Evolutionary conservation across 768 basidiomycete species (phyloP).

Genomic region (Russula olivacea): DNA sequence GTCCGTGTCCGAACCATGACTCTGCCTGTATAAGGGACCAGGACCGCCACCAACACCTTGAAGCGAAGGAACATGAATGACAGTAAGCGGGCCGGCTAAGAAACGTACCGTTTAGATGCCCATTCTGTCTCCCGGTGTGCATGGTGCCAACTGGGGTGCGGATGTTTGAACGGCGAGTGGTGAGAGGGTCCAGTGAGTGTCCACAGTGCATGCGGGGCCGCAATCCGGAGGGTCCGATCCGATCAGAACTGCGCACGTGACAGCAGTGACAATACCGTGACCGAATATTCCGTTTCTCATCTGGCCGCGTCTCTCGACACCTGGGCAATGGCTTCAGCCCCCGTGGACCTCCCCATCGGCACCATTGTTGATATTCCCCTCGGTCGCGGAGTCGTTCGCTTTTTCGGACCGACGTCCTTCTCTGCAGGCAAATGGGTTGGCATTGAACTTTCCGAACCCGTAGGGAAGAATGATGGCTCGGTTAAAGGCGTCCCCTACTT

Average conservation of each 20-base stretch:
- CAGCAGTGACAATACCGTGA: too few species aligned
- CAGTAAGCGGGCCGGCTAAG: not conserved
- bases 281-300: too few species aligned
- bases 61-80: not conserved
- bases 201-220: not conserved
- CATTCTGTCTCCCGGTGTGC: slow-evolving; percentile 18
- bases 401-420: slow-evolving; percentile 78
- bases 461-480: slow-evolving; percentile 94
- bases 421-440: slow-evolving; percentile 93
- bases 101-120: slow-evolving; percentile 16
- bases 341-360: slow-evolving; percentile 48
- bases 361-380: slow-evolving; percentile 74
- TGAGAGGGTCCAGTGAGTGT: not conserved
- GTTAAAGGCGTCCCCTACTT: slow-evolving; percentile 81
- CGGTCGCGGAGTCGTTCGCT: slow-evolving; percentile 81
- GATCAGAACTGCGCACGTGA: not conserved
- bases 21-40: slow-evolving; percentile 20
- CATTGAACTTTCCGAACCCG: slow-evolving; percentile 73
- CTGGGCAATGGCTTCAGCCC: slow-evolving; percentile 23
- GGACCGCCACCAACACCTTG: slow-evolving; percentile 23
- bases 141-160: not conserved
- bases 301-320: not conserved
- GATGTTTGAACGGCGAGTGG: not conserved
- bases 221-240: not conserved
- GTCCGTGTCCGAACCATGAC: slow-evolving; percentile 29